Percentiles rank a stretch among this genome's conserved stretches.
phyloP scores from a whole-genome alignment of 129 eudicot genomes.

The Chrysanthemum seticuspe region DNA sequence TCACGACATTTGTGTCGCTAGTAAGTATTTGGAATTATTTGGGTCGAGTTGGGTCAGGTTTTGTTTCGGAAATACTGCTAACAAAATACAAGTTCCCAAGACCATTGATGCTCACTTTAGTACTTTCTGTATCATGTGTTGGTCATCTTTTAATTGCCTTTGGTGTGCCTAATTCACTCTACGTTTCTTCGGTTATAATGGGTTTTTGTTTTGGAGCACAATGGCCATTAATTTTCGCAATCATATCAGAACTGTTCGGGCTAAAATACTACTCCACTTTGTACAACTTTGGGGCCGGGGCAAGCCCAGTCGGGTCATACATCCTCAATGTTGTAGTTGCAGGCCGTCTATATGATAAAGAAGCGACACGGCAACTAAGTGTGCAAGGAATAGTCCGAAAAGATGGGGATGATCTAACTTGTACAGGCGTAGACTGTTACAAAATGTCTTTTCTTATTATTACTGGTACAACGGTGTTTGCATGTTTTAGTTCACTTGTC shows the following conservation, averaged over 20 bases:
- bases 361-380: constrained; percentile 47
- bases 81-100: constrained; percentile 69
- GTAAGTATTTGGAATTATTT: constrained; percentile 81
- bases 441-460: constrained; percentile 58
- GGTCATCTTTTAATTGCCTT: constrained; percentile 79
- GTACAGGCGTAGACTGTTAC: constrained; percentile 58
- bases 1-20: constrained; percentile 63
- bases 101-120: constrained; percentile 61
- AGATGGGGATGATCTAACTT: constrained; percentile 51
- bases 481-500: constrained; percentile 47
- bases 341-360: constrained; percentile 60
- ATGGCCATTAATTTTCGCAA: constrained; percentile 68
- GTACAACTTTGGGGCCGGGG: constrained; percentile 56
- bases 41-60: constrained; percentile 61
- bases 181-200: constrained; percentile 50
- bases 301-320: constrained; percentile 67
- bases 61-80: constrained; percentile 50
- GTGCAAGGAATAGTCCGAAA: constrained; percentile 42
- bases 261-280: constrained; percentile 64
- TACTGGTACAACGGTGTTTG: constrained; percentile 46
- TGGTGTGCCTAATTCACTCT: constrained; percentile 56
- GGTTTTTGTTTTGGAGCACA: constrained; percentile 76
- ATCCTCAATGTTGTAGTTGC: constrained; percentile 57
- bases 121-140: constrained; percentile 52
- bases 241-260: constrained; percentile 69